phyloP scores from a whole-genome alignment of 805 yeast species.

The Teunomyces aglyptinius region DNA sequence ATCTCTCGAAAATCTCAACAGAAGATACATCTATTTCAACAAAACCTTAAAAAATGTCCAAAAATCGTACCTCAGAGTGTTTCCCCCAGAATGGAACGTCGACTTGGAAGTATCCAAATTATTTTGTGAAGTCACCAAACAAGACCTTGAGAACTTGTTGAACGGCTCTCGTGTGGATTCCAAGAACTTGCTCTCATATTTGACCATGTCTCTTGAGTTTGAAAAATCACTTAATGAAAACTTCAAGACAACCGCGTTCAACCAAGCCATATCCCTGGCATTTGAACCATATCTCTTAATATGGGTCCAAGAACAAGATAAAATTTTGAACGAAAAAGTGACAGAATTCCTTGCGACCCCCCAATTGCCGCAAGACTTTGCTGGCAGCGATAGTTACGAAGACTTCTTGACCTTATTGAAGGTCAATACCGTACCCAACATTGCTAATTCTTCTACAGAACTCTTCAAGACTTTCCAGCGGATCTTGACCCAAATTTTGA shows the following conservation, averaged over 20 bases:
- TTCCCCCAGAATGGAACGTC: constrained; percentile 75
- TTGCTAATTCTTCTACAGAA: constrained; percentile 84
- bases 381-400: constrained; percentile 14
- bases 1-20: constrained; percentile 76
- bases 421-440: constrained; percentile 55
- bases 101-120: constrained; percentile 54
- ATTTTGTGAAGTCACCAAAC: constrained; percentile 68
- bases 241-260: constrained; percentile 48
- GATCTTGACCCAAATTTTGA: constrained; percentile 60
- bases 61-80: constrained; percentile 48
- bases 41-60: constrained; percentile 63
- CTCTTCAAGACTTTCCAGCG: constrained; percentile 76
- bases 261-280: constrained; percentile 52
- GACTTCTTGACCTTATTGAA: constrained; percentile 39
- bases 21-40: constrained; percentile 75
- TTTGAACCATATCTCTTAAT: constrained; percentile 83
- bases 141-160: constrained; percentile 60
- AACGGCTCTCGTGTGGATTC: constrained; percentile 50
- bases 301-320: constrained; percentile 87
- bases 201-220: constrained; percentile 79
- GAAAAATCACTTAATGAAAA: constrained; percentile 69
- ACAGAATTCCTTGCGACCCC: constrained; percentile 60
- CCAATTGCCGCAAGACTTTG: constrained; percentile 46
- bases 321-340: constrained; percentile 57
- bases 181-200: constrained; percentile 61